phyloP scores from a whole-genome alignment of 768 basidiomycete genomes.

The Xanthoconium purpureum region DNA sequence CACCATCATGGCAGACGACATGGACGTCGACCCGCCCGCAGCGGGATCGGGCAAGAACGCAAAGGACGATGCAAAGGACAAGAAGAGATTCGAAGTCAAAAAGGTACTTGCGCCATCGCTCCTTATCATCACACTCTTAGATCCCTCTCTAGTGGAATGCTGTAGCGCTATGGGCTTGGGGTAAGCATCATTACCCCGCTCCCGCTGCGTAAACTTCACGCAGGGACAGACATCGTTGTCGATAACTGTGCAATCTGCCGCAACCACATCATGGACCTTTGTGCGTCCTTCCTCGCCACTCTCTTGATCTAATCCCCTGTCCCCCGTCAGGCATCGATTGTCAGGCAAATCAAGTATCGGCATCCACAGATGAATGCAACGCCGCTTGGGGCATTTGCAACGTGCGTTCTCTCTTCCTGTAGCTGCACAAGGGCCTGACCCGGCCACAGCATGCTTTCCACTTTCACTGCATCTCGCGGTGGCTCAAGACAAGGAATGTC shows the following conservation, averaged over 20 bases:
- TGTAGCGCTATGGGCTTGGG: conserved; percentile 98
- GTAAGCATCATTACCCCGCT: conserved; percentile 40
- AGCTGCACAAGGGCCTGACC: background rate
- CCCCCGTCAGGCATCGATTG: conserved; percentile 86
- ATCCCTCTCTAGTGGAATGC: conserved; percentile 83
- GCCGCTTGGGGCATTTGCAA: conserved; percentile 99
- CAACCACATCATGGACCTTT: conserved; percentile 99
- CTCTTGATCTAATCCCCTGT: conserved; percentile 3
- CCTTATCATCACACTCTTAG: background rate
- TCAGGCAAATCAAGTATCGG: conserved; percentile 97
- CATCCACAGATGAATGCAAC: conserved; percentile 94
- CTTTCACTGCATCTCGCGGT: conserved; percentile 98
- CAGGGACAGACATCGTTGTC: conserved; percentile 82
- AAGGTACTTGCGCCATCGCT: conserved; percentile 57
- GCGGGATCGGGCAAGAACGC: conserved; percentile 41
- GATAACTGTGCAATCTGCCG: conserved; percentile 99
- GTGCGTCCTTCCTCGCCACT: conserved; percentile 45
- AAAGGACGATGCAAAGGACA: conserved; percentile 60
- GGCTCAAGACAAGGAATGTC: conserved; percentile 97
- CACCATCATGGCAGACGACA: conserved; percentile 49
- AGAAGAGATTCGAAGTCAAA: conserved; percentile 96
- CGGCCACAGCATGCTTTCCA: conserved; percentile 88
- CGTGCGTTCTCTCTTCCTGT: conserved; percentile 38
- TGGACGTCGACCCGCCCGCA: conserved; percentile 63
- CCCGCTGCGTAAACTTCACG: conserved; percentile 10